Percentiles rank a stretch among this genome's conserved stretches.
Evolutionary conservation across 2,329 filamentous ascomycete genomes (phyloP).

Genomic region (Ceratocystis cacaofunesta): DNA sequence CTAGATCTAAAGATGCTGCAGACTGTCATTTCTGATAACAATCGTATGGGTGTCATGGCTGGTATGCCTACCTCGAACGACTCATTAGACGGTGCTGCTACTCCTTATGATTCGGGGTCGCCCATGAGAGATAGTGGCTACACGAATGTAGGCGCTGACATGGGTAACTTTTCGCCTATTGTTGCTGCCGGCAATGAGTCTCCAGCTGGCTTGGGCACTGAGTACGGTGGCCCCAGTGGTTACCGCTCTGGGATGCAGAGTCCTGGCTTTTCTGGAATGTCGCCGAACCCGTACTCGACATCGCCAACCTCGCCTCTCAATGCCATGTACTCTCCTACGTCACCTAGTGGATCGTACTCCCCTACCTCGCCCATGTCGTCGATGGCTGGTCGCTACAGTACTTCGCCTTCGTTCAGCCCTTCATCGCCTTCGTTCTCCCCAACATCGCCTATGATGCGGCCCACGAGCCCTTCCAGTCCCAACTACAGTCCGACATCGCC

Average conservation of each 20-base stretch:
- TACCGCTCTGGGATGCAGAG: constrained; percentile 40
- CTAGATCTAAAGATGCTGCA: constrained; percentile 92
- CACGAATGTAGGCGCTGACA: constrained; percentile 44
- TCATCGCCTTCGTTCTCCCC: constrained; percentile 50
- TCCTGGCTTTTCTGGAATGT: constrained; percentile 40
- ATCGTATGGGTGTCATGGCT: constrained; percentile 66
- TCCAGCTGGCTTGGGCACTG: constrained; percentile 49
- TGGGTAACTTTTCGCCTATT: constrained; percentile 62
- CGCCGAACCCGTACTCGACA: constrained; percentile 62
- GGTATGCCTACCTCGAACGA: constrained; percentile 63
- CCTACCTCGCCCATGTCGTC: constrained; percentile 57
- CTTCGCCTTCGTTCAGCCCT: constrained; percentile 48
- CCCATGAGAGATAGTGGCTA: constrained; percentile 61
- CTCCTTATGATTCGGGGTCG: constrained; percentile 82
- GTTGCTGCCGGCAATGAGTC: constrained; percentile 58
- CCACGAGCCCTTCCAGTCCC: constrained; percentile 40
- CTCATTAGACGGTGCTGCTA: constrained; percentile 69
- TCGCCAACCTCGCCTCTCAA: constrained; percentile 47
- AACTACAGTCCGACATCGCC: constrained; percentile 53
- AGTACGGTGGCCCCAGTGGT: constrained; percentile 40
- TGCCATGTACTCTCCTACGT: constrained; percentile 58
- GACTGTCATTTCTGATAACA: constrained; percentile 86
- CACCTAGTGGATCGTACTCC: constrained; percentile 58
- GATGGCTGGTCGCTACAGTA: constrained; percentile 36
- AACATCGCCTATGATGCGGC: constrained; percentile 43